phyloP scores from a whole-genome alignment of 2,329 filamentous ascomycete genomes.

The Pseudogymnoascus verrucosus region DNA sequence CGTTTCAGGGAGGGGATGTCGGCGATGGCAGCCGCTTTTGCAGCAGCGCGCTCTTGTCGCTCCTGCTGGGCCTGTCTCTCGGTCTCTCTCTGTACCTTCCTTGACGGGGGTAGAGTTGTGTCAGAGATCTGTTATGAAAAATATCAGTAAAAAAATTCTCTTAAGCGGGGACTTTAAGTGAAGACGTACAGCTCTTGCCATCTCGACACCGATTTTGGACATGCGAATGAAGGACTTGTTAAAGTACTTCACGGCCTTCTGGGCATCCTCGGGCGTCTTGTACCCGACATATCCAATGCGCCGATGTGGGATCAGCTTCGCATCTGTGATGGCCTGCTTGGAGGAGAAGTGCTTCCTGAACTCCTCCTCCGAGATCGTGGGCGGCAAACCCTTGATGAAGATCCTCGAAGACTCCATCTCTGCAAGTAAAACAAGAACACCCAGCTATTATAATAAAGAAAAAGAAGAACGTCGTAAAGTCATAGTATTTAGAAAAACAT shows the following conservation, averaged over 20 bases:
- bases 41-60: slow-evolving; percentile 17
- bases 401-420: slow-evolving; percentile 50
- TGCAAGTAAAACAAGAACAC: background rate
- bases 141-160: background rate
- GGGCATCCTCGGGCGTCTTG: slow-evolving; percentile 71
- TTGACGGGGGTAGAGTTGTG: slow-evolving; percentile 29
- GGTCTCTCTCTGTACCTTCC: slow-evolving; percentile 31
- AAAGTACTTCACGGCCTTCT: slow-evolving; percentile 85
- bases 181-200: slow-evolving; percentile 67
- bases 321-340: slow-evolving; percentile 73
- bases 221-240: slow-evolving; percentile 92
- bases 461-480: slow-evolving; percentile 8
- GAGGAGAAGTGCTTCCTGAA: slow-evolving; percentile 82
- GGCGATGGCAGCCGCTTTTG: slow-evolving; percentile 28
- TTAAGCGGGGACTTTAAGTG: background rate
- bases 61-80: slow-evolving; percentile 23
- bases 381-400: slow-evolving; percentile 78
- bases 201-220: slow-evolving; percentile 85
- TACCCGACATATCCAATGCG: slow-evolving; percentile 95
- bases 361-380: slow-evolving; percentile 74
- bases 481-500: background rate
- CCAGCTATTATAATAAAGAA: background rate
- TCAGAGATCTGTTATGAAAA: slow-evolving; percentile 27
- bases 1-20: slow-evolving; percentile 50
- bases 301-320: slow-evolving; percentile 81